These are phyloP conservation scores for Chaetomium sp. DNA, from an alignment of 2,329 filamentous ascomycete genomes.

Conservation along the genomic window DNA sequence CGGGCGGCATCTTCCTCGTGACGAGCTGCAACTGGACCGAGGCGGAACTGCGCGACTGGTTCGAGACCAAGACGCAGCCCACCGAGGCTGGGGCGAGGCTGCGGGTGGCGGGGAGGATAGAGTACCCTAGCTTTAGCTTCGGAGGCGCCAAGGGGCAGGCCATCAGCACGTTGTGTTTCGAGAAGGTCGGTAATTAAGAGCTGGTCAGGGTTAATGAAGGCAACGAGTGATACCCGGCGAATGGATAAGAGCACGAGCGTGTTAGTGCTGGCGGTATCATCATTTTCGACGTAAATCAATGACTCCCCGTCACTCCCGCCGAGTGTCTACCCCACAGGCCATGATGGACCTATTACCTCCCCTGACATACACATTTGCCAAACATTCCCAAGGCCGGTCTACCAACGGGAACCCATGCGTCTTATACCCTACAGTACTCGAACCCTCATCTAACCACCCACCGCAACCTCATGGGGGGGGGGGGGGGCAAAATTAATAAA, in stretches of 20 bases:
- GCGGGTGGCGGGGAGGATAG: constrained; percentile 66
- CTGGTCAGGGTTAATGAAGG: neutral
- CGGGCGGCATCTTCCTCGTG: constrained; percentile 74
- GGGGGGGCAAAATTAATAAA: neutral
- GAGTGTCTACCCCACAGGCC: neutral
- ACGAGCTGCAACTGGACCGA: constrained; percentile 99
- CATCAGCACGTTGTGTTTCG: constrained; percentile 84
- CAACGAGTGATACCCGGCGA: constrained; percentile 7
- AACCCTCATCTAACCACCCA: neutral
- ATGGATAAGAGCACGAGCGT: neutral
- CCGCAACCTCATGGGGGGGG: neutral
- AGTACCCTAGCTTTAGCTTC: constrained; percentile 87
- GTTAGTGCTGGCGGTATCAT: neutral
- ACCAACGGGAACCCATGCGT: neutral
- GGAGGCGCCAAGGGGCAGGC: constrained; percentile 86
- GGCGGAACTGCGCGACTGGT: constrained; percentile 79
- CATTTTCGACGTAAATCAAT: neutral
- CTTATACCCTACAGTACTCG: neutral
- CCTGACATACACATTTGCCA: neutral
- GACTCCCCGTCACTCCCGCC: neutral
- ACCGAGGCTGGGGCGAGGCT: constrained; percentile 47
- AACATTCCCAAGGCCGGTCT: neutral
- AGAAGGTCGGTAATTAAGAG: constrained; percentile 39
- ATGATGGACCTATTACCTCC: neutral
- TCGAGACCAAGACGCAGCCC: constrained; percentile 51